Conservation (phyloP, 441 rosid species). For the Biscutella laevigata region DNA sequence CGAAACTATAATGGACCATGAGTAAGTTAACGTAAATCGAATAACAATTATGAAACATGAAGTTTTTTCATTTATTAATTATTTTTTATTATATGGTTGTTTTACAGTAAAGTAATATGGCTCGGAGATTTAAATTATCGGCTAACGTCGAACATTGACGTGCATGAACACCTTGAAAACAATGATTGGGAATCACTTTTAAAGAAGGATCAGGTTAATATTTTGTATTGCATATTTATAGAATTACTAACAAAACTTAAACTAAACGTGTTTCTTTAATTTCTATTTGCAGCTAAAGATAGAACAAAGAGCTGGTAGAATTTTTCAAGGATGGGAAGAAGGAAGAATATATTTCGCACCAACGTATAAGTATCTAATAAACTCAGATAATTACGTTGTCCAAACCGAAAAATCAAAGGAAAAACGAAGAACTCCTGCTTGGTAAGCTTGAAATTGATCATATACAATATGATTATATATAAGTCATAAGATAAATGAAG, state of each 20-base stretch:
- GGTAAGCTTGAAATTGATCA: no score
- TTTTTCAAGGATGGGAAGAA: constrained; percentile 88
- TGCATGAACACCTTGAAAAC: constrained; percentile 41
- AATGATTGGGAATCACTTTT: constrained; percentile 74
- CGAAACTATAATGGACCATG: constrained; percentile 61
- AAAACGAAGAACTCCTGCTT: constrained; percentile 76
- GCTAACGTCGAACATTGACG: constrained; percentile 42
- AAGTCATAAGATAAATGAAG: no score
- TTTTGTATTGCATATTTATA: background rate
- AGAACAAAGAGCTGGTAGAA: constrained; percentile 69
- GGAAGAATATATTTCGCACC: constrained; percentile 79
- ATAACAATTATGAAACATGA: background rate
- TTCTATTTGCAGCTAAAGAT: constrained; percentile 43
- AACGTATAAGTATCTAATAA: constrained; percentile 62
- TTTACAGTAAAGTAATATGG: constrained; percentile 73
- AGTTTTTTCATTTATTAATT: background rate
- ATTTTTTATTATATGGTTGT: background rate
- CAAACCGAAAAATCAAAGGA: constrained; percentile 51
- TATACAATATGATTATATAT: no score
- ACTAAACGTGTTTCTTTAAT: background rate
- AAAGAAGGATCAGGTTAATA: constrained; percentile 69
- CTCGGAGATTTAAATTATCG: constrained; percentile 95
- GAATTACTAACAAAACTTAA: background rate
- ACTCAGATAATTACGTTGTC: constrained; percentile 64
- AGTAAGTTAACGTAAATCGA: constrained; percentile 37